Conservation (phyloP, 129 eudicot genomes). For the Heracleum sosnowskyi region DNA sequence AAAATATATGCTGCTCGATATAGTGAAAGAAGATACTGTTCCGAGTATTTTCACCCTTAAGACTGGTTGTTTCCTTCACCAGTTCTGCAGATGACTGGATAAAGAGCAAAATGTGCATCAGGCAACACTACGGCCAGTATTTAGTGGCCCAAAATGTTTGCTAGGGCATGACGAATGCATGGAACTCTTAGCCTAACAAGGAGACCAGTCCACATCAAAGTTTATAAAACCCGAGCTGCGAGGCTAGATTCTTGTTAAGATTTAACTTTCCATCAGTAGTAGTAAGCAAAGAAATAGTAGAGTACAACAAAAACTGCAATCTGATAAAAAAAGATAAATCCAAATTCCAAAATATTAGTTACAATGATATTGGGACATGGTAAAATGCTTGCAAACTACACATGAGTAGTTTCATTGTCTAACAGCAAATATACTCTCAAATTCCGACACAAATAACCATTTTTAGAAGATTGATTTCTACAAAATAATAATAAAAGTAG, state of each 20-base stretch:
- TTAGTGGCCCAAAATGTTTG: not conserved
- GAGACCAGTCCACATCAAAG: not conserved
- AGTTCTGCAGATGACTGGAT: constrained; percentile 64
- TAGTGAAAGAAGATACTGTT: constrained; percentile 56
- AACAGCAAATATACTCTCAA: not conserved
- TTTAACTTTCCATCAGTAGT: not conserved
- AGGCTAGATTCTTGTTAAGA: not conserved
- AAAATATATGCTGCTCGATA: constrained; percentile 39
- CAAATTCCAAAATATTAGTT: not conserved
- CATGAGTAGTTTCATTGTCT: too few relatives aligned
- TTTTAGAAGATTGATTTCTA: not conserved
- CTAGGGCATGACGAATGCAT: not conserved
- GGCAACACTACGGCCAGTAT: not conserved
- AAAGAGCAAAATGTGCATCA: not conserved
- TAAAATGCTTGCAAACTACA: not conserved
- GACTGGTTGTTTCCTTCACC: constrained; percentile 57
- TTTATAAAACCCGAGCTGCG: not conserved
- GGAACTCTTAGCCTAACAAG: not conserved
- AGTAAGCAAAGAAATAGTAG: not conserved
- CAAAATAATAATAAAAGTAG: not conserved
- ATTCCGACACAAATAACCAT: not conserved
- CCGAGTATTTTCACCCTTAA: too few relatives aligned
- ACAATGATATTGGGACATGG: not conserved
- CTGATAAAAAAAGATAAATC: not conserved
- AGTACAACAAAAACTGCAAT: not conserved